Evolutionary conservation across 164 flowering plant genomes (phyloP), one percentile per base, ranked within the genome.

Genomic region (Amborella trichopoda): DNA sequence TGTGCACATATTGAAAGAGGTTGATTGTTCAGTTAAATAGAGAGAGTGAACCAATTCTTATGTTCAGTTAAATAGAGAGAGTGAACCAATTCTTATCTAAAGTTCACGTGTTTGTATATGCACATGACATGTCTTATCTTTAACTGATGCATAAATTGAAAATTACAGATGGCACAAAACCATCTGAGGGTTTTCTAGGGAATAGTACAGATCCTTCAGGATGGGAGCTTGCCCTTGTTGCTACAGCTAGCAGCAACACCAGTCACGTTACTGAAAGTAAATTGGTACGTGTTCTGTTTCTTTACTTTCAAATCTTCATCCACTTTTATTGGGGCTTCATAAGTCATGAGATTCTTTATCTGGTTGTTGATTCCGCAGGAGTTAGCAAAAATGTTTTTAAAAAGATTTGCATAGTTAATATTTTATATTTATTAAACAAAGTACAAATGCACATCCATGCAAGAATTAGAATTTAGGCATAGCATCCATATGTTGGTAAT

Each of bases 161-260:
- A n/a, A n/a, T 26, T 55, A 22, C 52, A 82, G 93, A 82, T 20
- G 53, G 59, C 55, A 73, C 68, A 26, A 50, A 55, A 24, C 27
- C 56, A 28, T 63, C 53, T 30, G 52, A 23, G n/a, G 68, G 59
- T 14, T 57, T 74, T 39, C 46, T 28, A 37, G 72, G 63, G 17
- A 51, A 54, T 19, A 72, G 64, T 1, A 14, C 48, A 12, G 43
- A 43, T 54, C 39, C 67, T 48, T 64, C 86, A 19, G 99, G 97
- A 38, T 93, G 99, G 99, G 99, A 93, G 64, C 73, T 93, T 49
- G 81, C 99, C 11, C 67, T 93, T 3, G 99, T 88, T 37, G 73
- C 86, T 2, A 52, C 77, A 13, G 83, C 81, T 10, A 83, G 78
- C 71, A 79, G 65, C 74, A 59, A 65, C 36, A 62, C 40, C 18